Conservation (phyloP, 1,284 basidiomycete genomes). For the Boletus nobilissimus region DNA sequence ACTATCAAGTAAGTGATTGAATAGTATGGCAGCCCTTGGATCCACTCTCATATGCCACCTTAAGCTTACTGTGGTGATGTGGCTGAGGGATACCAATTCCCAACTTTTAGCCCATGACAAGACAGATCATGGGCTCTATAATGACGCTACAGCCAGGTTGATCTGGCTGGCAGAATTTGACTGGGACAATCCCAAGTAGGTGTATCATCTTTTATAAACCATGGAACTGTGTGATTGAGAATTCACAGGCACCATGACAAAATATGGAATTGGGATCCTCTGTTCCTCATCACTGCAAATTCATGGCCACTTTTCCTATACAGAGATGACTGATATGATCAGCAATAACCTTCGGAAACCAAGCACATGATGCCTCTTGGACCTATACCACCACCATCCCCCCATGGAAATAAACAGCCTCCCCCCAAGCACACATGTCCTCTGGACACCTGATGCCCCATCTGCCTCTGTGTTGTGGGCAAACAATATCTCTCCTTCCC, state of each 20-base stretch:
- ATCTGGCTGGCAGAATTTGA: conserved; percentile 28
- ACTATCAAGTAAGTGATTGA: no score
- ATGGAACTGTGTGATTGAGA: background rate
- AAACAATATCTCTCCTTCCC: no score
- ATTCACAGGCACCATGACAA: background rate
- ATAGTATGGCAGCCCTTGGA: no score
- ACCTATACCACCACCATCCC: no score
- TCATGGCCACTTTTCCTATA: background rate
- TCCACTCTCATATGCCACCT: background rate
- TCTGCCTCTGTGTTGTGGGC: no score
- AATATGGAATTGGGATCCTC: background rate
- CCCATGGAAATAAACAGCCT: no score
- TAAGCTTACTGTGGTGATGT: background rate
- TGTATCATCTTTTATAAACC: background rate
- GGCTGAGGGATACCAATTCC: background rate
- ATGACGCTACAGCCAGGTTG: no score
- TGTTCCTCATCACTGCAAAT: background rate
- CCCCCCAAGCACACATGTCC: no score
- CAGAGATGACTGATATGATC: background rate
- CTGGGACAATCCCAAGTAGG: conserved; percentile 18
- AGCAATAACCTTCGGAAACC: background rate
- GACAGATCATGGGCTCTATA: no score
- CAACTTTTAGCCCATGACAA: no score
- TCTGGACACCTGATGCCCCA: no score
- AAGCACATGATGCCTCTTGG: no score